Base-by-base conservation (phyloP, 257 asterid species). In the Linderniella brevidens region DNA sequence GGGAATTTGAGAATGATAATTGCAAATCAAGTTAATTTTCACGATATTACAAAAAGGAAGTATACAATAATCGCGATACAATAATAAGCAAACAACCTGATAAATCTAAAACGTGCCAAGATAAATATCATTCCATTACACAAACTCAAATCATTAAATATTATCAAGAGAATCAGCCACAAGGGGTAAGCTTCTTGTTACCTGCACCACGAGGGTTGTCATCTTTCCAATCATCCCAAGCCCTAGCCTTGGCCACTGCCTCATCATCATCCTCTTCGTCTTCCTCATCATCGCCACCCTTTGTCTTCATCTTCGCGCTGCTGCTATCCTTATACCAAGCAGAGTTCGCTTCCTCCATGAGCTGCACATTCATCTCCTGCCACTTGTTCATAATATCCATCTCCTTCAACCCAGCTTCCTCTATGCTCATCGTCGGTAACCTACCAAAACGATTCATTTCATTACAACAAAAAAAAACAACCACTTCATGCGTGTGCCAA, bases 171-270 rank as follows among this genome's bases (percentile, higher is more conserved):
- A 25, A 25, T 76, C 68, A 84, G 58, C 96, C 96, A 53, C 94
- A 80, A 1, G 98, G 98, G 20, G 98, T 88, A 55, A 88, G 98
- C 70, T 88, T 88, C 80, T 69, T 88, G 53, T 88, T 88, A 52
- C 98, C 98, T 8, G 93, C 93, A 17, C 98, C 98, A 18, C 96
- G 94, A 48, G 94, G 96, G 60, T 84, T 88, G 51, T 88, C 98
- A 15, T 88, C 98, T 66, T 88, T 88, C 98, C 98, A 88, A 71
- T 88, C 98, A 41, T 81, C 98, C 98, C 93, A 85, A 0, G 92
- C 93, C 65, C 96, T 78, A 8, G 93, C 98, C 78, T 76, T 78
- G 0, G 78, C 96, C 66, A 72, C 80, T 36, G 98, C 96, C 38
- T 79, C 94, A 58, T 79, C 96, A 19, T 80, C 92, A 29, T 83